Base-by-base conservation (phyloP, 2,329 filamentous ascomycete species). In the Talaromyces sp. region DNA sequence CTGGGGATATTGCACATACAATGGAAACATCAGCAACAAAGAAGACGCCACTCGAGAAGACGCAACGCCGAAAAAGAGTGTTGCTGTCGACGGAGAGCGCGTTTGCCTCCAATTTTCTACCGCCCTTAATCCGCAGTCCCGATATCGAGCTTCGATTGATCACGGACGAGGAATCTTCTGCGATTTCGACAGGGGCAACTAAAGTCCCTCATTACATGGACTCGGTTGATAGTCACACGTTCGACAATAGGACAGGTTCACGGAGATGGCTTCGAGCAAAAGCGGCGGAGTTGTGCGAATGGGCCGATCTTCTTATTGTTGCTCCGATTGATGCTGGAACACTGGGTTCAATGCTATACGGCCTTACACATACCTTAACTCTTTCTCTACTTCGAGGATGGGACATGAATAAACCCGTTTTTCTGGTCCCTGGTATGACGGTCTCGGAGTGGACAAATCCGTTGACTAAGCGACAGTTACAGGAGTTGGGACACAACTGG, bases 361-460 rank as follows among this genome's bases (percentile, higher is more conserved):
- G 93, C 61, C 85, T 94, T 65, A 89, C 91, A 2, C 92, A 92
- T 72, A 96, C 89, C 35, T 83, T 96, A 62, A 83, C 96, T 8
- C 83, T 96, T 61, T 90, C 94, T 70, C 86, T 96, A 0, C 76
- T 97, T 58, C 86, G 93, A 61, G 90, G 91, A 64, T 97, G 93
- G 93, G 89, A 96, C 71, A 88, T 90, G 0, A 89, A 89, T 7
- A 97, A 97, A 79, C 90, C 89, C 70, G 90, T 96, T 35, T 80
- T 97, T 58, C 81, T 97, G 65, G 89, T 96, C 7, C 93, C 93
- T 0, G 92, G 91, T 69, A 96, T 97, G 93, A 94, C 91, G 39
- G 87, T 87, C 1, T 85, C 90, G 67, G 93, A 94, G 87, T 96
- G 92, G 92, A 88, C 93, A 73, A 93, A 95, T 72, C 92, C 93